Evolutionary conservation across 495 filamentous ascomycete species (phyloP).

Genomic region (Terfezia boudieri): DNA sequence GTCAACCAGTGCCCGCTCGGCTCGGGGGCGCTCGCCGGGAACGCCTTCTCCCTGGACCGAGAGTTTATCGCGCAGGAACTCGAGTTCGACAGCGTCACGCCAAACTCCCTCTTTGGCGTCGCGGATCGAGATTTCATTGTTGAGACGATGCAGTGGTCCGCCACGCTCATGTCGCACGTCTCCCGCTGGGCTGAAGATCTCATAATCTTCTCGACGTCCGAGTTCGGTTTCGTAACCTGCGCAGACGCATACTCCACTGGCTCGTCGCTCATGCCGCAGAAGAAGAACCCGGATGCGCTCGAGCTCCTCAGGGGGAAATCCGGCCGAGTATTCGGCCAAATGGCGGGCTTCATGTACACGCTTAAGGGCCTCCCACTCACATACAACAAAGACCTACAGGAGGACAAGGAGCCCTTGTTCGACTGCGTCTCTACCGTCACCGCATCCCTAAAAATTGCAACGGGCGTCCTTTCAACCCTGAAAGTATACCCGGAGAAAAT

Average conservation of each 20-base stretch:
- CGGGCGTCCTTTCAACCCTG: slow-evolving; percentile 23
- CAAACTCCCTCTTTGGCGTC: slow-evolving; percentile 68
- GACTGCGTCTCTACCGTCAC: slow-evolving; percentile 70
- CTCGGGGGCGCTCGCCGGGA: slow-evolving; percentile 73
- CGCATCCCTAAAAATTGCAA: slow-evolving; percentile 61
- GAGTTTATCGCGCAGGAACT: slow-evolving; percentile 71
- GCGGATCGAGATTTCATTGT: slow-evolving; percentile 75
- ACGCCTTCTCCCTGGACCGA: slow-evolving; percentile 79
- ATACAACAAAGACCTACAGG: slow-evolving; percentile 92
- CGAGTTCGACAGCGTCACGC: slow-evolving; percentile 59
- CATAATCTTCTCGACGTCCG: slow-evolving; percentile 63
- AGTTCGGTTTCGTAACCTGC: slow-evolving; percentile 63
- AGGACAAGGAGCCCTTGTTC: slow-evolving; percentile 69
- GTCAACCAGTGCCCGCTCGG: slow-evolving; percentile 67
- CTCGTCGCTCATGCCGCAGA: slow-evolving; percentile 78
- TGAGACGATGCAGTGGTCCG: slow-evolving; percentile 78
- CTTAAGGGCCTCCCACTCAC: slow-evolving; percentile 75
- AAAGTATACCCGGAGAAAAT: slow-evolving; percentile 50
- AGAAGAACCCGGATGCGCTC: slow-evolving; percentile 55
- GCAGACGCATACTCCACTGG: slow-evolving; percentile 78
- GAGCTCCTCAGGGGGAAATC: slow-evolving; percentile 77
- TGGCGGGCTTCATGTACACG: slow-evolving; percentile 71
- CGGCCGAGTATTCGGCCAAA: slow-evolving; percentile 65
- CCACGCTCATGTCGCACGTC: slow-evolving; percentile 67
- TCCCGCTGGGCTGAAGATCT: slow-evolving; percentile 75